phyloP scores from a whole-genome alignment of 1,284 basidiomycete species.

The Grifola frondosa region DNA sequence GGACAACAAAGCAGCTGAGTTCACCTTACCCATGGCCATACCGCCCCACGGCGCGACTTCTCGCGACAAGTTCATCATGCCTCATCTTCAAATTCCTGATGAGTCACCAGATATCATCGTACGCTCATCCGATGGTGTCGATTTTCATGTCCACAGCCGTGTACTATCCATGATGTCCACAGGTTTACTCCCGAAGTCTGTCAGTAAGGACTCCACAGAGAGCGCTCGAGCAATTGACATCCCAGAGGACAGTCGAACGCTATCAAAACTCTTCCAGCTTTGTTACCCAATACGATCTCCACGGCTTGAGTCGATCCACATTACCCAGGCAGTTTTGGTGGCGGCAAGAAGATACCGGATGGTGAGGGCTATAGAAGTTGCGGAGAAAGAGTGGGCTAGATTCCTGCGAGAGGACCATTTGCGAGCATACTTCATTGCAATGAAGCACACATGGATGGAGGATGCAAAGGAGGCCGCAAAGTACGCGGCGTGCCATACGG shows the following conservation, averaged over 20 bases:
- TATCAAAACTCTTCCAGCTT: neutral
- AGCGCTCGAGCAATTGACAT: neutral
- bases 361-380: neutral
- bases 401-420: neutral
- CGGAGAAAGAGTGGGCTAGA: slow-evolving; percentile 1
- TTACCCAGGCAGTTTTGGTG: neutral
- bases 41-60: too few species aligned
- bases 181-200: slow-evolving; percentile 12
- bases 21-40: too few species aligned
- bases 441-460: neutral
- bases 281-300: neutral
- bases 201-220: neutral
- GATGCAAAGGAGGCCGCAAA: slow-evolving; percentile 9
- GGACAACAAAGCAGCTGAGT: too few species aligned
- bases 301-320: neutral
- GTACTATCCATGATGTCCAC: slow-evolving; percentile 22
- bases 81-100: too few species aligned
- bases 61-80: too few species aligned
- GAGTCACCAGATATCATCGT: slow-evolving; percentile 16
- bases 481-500: too few species aligned
- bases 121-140: slow-evolving; percentile 12
- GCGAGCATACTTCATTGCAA: slow-evolving; percentile 12
- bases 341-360: slow-evolving; percentile 8
- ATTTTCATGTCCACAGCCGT: slow-evolving; percentile 14
- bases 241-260: neutral